These are phyloP conservation scores for Carex arenaria DNA, from an alignment of 202 grass and related monocot genomes.

Conservation along the genomic window DNA sequence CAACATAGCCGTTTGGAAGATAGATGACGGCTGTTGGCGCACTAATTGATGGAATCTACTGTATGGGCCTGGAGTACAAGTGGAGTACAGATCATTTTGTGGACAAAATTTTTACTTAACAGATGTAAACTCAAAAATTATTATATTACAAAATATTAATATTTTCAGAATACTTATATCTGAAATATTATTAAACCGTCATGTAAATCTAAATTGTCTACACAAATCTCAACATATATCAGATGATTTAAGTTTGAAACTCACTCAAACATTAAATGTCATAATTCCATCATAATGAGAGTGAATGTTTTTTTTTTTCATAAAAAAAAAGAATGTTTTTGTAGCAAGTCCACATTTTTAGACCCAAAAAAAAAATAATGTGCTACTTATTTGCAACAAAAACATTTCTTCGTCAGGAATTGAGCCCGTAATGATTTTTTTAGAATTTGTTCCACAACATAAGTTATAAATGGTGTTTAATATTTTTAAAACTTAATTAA, in stretches of 20 bases:
- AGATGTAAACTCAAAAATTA: neutral
- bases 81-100: neutral
- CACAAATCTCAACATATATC: too few species aligned
- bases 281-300: too few species aligned
- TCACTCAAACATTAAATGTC: too few species aligned
- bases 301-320: too few species aligned
- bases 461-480: neutral
- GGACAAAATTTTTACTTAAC: neutral
- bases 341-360: too few species aligned
- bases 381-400: too few species aligned
- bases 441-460: neutral
- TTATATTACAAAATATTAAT: neutral
- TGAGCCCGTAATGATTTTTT: neutral
- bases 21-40: conserved; percentile 1
- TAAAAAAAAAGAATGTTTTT: too few species aligned
- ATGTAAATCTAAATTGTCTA: too few species aligned
- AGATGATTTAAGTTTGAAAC: too few species aligned
- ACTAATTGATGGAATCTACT: neutral
- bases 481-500: neutral
- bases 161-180: neutral
- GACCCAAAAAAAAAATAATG: too few species aligned
- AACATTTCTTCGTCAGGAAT: too few species aligned
- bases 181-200: neutral
- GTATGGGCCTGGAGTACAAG: neutral
- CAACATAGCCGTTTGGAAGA: conserved; percentile 10